Evolutionary conservation across 2,329 filamentous ascomycete species (phyloP), one percentile per base, ranked within the genome.

Genomic region (Ascochyta clinopodiicola): DNA sequence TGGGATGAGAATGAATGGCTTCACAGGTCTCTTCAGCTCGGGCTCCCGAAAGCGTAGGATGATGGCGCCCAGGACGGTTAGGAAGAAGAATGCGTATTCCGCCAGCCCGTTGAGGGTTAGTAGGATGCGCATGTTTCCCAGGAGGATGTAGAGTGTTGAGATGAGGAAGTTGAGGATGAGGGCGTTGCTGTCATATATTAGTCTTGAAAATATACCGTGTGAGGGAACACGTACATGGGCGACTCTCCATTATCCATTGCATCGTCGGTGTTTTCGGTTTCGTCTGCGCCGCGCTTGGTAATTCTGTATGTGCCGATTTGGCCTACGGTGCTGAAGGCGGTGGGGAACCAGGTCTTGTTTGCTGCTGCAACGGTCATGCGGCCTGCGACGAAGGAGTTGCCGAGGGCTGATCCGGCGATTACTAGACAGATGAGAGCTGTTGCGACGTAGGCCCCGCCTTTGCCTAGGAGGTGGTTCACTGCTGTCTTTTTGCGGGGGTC

Each of bases 371-470:
- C 84, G 0, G 84, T 82, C 85, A 88, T 87, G 15, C 86, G 82
- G 7, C 85, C 83, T 0, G 82, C 83, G 0, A 88, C 84, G 60
- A 88, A 88, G 0, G 84, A 86, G 69, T 87, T 88, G 8, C 85
- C 84, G 0, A 87, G 79, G 0, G 87, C 75, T 1, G 86, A 86
- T 12, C 86, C 86, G 0, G 83, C 83, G 1, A 88, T 84, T 0
- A 87, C 85, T 0, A 87, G 76, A 61, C 84, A 87, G 48, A 88
- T 84, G 5, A 88, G 71, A 0, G 68, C 77, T 0, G 77, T 79
- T 6, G 86, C 86, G 3, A 87, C 69, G 22, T 88, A 81, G 35
- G 70, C 70, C 36, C 66, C 38, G 76, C 79, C 15, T 78, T 83
- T 63, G 82, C 84, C 34, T 78, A 85, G 4, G 37, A 85, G 86